Conservation (phyloP, 139 green algal species). For the Ettlia oleoabundans region DNA sequence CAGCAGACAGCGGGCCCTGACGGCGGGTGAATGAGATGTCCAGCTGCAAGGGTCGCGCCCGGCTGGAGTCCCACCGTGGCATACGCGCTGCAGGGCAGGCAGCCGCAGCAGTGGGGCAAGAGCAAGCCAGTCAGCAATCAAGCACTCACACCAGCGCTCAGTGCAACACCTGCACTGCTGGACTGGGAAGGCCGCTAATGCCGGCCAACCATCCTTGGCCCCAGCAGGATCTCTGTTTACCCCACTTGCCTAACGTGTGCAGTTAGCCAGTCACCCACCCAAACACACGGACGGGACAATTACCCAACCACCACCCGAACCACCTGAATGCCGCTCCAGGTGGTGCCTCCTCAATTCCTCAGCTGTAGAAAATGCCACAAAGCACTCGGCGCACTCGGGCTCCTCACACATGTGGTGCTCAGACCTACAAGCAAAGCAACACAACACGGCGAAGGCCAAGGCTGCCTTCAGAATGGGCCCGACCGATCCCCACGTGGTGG, state of each 20-base stretch:
- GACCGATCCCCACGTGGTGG: no score
- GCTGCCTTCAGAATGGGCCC: no score
- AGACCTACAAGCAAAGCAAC: constrained; percentile 19
- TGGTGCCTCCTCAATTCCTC: constrained; percentile 68
- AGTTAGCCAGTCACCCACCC: background rate
- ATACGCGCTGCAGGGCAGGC: constrained; percentile 44
- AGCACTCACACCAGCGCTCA: no score
- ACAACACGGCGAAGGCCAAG: no score
- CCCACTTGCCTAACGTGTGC: no score
- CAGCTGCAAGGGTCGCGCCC: constrained; percentile 60
- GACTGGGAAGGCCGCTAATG: no score
- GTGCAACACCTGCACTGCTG: no score
- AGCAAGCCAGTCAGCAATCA: no score
- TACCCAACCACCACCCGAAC: background rate
- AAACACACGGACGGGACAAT: background rate
- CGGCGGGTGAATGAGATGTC: constrained; percentile 45
- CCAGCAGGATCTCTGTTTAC: no score
- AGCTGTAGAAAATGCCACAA: constrained; percentile 70
- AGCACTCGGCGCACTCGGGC: constrained; percentile 62
- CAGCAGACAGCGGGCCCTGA: background rate
- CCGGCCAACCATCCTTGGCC: no score
- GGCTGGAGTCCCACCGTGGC: constrained; percentile 62
- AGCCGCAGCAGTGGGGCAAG: no score
- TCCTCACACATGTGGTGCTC: constrained; percentile 70
- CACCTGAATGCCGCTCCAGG: constrained; percentile 53